These are phyloP conservation scores for Pseudozyma pruni DNA, from an alignment of 1,284 basidiomycete genomes.

Conservation along the genomic window DNA sequence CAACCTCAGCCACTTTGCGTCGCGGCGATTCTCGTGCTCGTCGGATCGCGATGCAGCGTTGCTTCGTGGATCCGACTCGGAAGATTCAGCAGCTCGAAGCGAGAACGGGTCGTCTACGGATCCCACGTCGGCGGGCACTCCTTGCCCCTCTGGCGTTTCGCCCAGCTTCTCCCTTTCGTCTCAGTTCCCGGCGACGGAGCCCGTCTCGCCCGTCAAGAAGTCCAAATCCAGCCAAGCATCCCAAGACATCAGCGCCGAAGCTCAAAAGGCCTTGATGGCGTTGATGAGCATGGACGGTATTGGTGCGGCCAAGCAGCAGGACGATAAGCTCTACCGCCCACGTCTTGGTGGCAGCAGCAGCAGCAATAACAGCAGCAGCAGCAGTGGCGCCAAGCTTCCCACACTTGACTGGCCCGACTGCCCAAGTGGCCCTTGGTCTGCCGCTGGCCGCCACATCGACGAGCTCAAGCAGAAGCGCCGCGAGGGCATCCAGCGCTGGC, in stretches of 20 bases:
- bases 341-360: slow-evolving; percentile 35
- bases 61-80: slow-evolving; percentile 40
- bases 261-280: slow-evolving; percentile 23
- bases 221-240: slow-evolving; percentile 3
- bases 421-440: slow-evolving; percentile 46
- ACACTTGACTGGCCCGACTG: slow-evolving; percentile 53
- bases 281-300: slow-evolving; percentile 16
- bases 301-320: slow-evolving; percentile 9
- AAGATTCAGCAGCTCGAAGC: slow-evolving; percentile 45
- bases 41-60: slow-evolving; percentile 33
- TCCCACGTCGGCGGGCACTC: slow-evolving; percentile 47
- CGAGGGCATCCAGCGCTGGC: slow-evolving; percentile 45
- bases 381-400: slow-evolving; percentile 23
- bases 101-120: slow-evolving; percentile 41
- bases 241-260: slow-evolving; percentile 18
- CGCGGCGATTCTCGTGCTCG: slow-evolving; percentile 19
- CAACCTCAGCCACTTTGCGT: slow-evolving; percentile 5
- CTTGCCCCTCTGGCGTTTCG: slow-evolving; percentile 41
- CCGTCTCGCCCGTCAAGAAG: slow-evolving; percentile 42
- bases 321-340: slow-evolving; percentile 25
- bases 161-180: slow-evolving; percentile 53
- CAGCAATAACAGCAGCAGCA: not conserved
- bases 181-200: slow-evolving; percentile 52
- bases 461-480: slow-evolving; percentile 38
- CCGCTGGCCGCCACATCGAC: slow-evolving; percentile 43